A percentile compares a stretch with the other conserved stretches of the same genome.
Evolutionary conservation across 768 basidiomycete genomes (phyloP).

Genomic region (Russula dissimulans): DNA sequence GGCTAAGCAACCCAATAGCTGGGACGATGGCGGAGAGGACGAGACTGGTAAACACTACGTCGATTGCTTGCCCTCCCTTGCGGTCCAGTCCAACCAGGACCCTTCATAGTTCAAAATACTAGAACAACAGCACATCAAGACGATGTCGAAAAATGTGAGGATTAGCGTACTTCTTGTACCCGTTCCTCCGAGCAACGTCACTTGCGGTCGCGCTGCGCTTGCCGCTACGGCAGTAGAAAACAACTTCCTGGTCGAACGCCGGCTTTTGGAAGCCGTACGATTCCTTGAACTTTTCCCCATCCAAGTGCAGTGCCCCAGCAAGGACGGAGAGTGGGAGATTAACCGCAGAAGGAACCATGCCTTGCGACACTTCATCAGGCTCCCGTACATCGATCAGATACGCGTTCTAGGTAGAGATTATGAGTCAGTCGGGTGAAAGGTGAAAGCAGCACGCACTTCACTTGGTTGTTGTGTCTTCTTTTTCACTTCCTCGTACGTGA

Average conservation of each 20-base stretch:
- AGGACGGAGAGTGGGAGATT: slow-evolving; percentile 40
- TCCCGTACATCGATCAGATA: slow-evolving; percentile 83
- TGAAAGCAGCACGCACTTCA: slow-evolving; percentile 33
- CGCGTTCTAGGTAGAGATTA: slow-evolving; percentile 38
- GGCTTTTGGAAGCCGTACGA: slow-evolving; percentile 31
- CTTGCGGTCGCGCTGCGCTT: slow-evolving; percentile 38
- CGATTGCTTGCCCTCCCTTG: slow-evolving; percentile 38
- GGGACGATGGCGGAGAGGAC: not conserved
- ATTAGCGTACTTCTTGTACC: slow-evolving; percentile 32
- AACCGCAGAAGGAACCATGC: slow-evolving; percentile 42
- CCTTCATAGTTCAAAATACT: slow-evolving; percentile 63
- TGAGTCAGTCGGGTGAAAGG: slow-evolving; percentile 14
- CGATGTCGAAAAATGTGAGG: too few species aligned
- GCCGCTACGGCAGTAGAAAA: slow-evolving; percentile 45
- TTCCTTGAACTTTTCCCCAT: slow-evolving; percentile 26
- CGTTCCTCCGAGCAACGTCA: slow-evolving; percentile 32
- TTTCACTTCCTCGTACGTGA: slow-evolving; percentile 77
- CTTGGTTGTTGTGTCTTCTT: slow-evolving; percentile 70
- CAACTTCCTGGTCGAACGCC: slow-evolving; percentile 33
- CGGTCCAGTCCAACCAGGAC: slow-evolving; percentile 83
- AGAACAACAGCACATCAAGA: not conserved
- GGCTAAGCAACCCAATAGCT: not conserved
- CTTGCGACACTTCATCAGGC: slow-evolving; percentile 40
- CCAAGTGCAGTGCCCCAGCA: slow-evolving; percentile 30
- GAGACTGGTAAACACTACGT: slow-evolving; percentile 1